Evolutionary conservation across 331 rosid genomes (phyloP).

Genomic region (Ulmus americana): DNA sequence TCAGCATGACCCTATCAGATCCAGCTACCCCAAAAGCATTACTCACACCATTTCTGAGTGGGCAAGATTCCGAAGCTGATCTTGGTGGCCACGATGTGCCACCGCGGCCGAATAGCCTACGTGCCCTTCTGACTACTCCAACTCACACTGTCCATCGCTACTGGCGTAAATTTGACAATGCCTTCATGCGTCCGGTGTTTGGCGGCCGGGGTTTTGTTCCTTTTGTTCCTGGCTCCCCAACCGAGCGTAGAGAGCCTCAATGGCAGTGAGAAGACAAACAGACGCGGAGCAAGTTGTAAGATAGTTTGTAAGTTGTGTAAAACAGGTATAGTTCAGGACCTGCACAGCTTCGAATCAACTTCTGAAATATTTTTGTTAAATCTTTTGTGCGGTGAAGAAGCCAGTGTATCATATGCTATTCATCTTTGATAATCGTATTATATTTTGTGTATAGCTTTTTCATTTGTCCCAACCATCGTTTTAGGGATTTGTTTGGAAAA

Average conservation of each 20-base stretch:
- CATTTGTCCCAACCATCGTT: not conserved
- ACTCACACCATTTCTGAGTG: conserved; percentile 40
- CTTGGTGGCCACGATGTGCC: conserved; percentile 20
- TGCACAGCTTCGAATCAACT: conserved; percentile 9
- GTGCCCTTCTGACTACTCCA: conserved; percentile 56
- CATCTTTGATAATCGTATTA: not conserved
- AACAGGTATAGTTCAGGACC: conserved; percentile 16
- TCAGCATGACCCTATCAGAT: conserved; percentile 39
- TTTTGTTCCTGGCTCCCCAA: conserved; percentile 51
- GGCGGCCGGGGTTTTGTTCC: conserved; percentile 98
- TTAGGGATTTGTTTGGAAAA: not conserved
- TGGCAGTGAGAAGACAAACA: conserved; percentile 34
- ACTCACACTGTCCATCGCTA: conserved; percentile 60
- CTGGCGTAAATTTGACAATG: conserved; percentile 72
- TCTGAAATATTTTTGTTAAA: conserved; percentile 20
- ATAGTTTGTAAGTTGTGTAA: conserved; percentile 24
- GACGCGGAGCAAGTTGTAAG: conserved; percentile 22
- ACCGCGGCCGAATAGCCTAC: conserved; percentile 44
- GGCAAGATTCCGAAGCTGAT: conserved; percentile 50
- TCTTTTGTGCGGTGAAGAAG: conserved; percentile 22
- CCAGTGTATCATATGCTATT: conserved; percentile 21
- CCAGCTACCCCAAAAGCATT: conserved; percentile 51
- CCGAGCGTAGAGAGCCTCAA: conserved; percentile 29
- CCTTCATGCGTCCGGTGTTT: conserved; percentile 78
- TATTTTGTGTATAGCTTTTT: conserved; percentile 12